phyloP scores from a whole-genome alignment of 768 basidiomycete species.

The Serendipita vermifera region DNA sequence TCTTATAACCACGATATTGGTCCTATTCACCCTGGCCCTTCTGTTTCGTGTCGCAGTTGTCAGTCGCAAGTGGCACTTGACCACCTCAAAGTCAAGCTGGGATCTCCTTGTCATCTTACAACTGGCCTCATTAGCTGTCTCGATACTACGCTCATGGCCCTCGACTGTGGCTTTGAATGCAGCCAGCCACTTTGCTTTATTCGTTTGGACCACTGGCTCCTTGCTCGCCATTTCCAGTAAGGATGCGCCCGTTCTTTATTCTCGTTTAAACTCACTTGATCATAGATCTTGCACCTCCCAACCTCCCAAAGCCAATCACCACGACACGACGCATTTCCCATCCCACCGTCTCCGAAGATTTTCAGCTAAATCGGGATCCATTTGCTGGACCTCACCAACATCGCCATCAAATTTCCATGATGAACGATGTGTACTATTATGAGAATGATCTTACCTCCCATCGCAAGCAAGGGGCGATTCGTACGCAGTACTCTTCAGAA shows the following conservation, averaged over 20 bases:
- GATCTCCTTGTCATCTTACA: too few species aligned
- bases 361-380: neutral
- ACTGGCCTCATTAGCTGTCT: too few species aligned
- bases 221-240: neutral
- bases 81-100: too few species aligned
- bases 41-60: too few species aligned
- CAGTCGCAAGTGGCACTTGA: too few species aligned
- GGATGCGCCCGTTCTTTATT: neutral
- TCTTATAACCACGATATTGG: too few species aligned
- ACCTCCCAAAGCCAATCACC: neutral
- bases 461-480: neutral
- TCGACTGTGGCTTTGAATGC: neutral
- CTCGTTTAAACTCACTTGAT: neutral
- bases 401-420: neutral
- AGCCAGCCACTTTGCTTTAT: neutral
- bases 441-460: neutral
- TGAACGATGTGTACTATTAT: neutral
- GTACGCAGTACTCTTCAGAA: neutral
- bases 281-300: neutral
- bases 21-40: too few species aligned
- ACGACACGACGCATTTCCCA: neutral
- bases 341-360: neutral
- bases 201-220: neutral
- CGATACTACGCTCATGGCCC: neutral
- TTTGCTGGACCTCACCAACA: slow-evolving; percentile 1